Evolutionary conservation across 192 early-diverging fungal genomes (phyloP), one percentile per base, ranked within the genome.

Genomic region (Radiomyces spectabilis): DNA sequence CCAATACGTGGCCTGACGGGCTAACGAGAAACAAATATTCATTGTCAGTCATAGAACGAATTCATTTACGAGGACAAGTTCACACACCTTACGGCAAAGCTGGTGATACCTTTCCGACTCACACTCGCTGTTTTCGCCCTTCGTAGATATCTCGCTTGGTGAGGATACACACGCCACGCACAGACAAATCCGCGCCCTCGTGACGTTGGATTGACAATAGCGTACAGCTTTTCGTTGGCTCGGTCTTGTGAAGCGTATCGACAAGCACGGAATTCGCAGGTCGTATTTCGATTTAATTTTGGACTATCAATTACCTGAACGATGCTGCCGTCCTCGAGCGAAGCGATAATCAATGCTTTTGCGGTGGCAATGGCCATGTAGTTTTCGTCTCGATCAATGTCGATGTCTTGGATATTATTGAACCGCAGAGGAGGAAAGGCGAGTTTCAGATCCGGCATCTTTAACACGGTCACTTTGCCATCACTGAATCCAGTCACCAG

Each of bases 221-320:
- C 55, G 21, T 48, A 48, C 0, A 57, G 6, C 31, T 18, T 57
- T 21, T 57, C 31, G 13, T 35, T 33, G 33, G 32, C 49, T 7
- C 26, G 15, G 1, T 3, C 13, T n/a, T 35, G 13, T 3, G 18
- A 37, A 10, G 31, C 33, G 40, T 39, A 57, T 19, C 55, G 43
- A 39, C 55, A 57, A 2, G 55, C 4, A 8, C 18, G 13, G 22
- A 39, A 47, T 10, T 54, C 52, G 33, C 52, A 54, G 4, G 12
- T 0, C 19, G 55, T 57, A 37, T 19, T 33, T 19, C 22, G 45
- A 26, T 57, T 47, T 18, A 57, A 15, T 13, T 16, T 33, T 7
- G 55, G 55, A 18, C 34, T 48, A 25, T 57, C 55, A 29, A 57
- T 57, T 2, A 48, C 55, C 22, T 57, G 55, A 1, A 39, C 37